Conservation (phyloP, 2,329 filamentous ascomycete species). For the Epichloe glyceriae region DNA sequence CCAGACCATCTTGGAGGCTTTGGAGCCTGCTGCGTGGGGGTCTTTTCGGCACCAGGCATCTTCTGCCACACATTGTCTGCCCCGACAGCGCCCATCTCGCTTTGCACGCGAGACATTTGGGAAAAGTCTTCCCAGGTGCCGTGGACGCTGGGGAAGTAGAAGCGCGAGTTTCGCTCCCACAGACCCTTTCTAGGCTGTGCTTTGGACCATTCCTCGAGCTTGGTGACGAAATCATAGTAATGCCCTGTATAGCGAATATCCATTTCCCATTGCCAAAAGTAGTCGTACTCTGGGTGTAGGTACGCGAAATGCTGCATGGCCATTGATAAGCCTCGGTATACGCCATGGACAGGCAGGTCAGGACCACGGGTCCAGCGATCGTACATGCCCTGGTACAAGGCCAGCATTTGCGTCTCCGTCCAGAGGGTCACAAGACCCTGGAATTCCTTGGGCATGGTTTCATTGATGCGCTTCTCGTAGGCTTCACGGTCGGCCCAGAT, state of each 20-base stretch:
- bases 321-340: slow-evolving; percentile 88
- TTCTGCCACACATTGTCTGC: slow-evolving; percentile 56
- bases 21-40: slow-evolving; percentile 21
- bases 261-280: slow-evolving; percentile 94
- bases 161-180: slow-evolving; percentile 69
- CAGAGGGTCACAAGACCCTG: slow-evolving; percentile 79
- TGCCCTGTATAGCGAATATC: slow-evolving; percentile 83
- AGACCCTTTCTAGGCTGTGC: slow-evolving; percentile 66
- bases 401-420: slow-evolving; percentile 87
- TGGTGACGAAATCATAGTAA: slow-evolving; percentile 63
- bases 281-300: slow-evolving; percentile 77
- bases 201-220: slow-evolving; percentile 55
- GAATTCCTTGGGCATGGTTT: slow-evolving; percentile 71
- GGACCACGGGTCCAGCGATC: slow-evolving; percentile 56
- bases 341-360: slow-evolving; percentile 71
- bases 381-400: slow-evolving; percentile 77
- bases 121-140: slow-evolving; percentile 71
- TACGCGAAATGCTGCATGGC: slow-evolving; percentile 89
- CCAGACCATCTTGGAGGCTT: slow-evolving; percentile 59
- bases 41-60: slow-evolving; percentile 28
- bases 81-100: slow-evolving; percentile 52
- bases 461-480: slow-evolving; percentile 54
- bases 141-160: slow-evolving; percentile 65
- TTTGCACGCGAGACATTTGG: slow-evolving; percentile 59
- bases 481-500: slow-evolving; percentile 64